Conservation (phyloP, 345 rosid genomes). For the Citrus mangshanensis region DNA sequence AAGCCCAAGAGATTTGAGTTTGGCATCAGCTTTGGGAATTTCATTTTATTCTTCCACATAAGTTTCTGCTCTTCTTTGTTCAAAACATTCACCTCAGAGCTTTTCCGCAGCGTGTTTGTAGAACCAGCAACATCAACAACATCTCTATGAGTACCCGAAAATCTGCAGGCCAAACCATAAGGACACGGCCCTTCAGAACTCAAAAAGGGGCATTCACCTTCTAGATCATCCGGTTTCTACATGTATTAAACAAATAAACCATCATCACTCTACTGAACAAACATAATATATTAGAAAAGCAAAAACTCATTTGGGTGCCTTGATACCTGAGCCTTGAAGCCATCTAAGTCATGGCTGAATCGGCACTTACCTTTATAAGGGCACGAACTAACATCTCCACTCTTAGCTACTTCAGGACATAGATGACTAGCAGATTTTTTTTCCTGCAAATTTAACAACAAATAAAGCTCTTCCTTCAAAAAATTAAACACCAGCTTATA, state of each 20-base stretch:
- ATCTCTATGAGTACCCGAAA: constrained; percentile 58
- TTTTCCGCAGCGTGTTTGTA: constrained; percentile 19
- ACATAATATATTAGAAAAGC: background rate
- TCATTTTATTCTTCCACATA: constrained; percentile 82
- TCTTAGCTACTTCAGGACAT: constrained; percentile 71
- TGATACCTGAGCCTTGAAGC: constrained; percentile 69
- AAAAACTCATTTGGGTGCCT: background rate
- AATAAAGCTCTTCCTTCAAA: background rate
- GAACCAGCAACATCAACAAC: constrained; percentile 12
- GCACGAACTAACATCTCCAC: constrained; percentile 61
- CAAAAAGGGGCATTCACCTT: constrained; percentile 82
- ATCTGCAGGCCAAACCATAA: constrained; percentile 84
- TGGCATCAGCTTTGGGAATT: constrained; percentile 68
- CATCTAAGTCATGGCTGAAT: constrained; percentile 78
- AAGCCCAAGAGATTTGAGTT: constrained; percentile 68
- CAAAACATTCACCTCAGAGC: constrained; percentile 62
- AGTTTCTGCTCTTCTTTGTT: constrained; percentile 83
- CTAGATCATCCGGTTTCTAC: constrained; percentile 89
- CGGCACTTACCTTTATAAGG: constrained; percentile 65
- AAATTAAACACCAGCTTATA: background rate
- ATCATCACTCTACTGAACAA: background rate
- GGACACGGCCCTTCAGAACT: constrained; percentile 51
- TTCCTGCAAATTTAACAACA: constrained; percentile 32
- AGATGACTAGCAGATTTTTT: constrained; percentile 55
- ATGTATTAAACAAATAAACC: constrained; percentile 14